Evolutionary conservation across 176 grass and related monocot genomes (phyloP).

Genomic region (Elaeis guineensis): DNA sequence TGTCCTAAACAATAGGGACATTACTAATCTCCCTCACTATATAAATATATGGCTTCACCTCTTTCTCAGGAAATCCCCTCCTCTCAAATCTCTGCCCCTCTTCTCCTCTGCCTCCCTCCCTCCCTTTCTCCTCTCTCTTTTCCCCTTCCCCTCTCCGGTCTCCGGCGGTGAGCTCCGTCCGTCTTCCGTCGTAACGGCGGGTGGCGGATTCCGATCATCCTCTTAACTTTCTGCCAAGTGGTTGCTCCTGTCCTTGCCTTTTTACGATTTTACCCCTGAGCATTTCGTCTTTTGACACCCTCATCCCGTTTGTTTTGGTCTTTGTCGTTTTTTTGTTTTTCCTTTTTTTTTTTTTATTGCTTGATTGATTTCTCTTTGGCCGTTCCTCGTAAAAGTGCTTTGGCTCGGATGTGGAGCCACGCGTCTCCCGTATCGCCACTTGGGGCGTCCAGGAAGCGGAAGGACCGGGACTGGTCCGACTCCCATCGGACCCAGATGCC

Average conservation of each 20-base stretch:
- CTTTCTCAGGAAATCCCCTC: neutral
- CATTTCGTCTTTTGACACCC: too few relatives aligned
- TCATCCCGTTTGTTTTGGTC: too few relatives aligned
- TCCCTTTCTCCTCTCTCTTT: neutral
- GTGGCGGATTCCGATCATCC: too few relatives aligned
- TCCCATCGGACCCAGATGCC: neutral
- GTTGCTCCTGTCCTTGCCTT: too few relatives aligned
- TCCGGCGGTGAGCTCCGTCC: too few relatives aligned
- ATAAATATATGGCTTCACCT: neutral
- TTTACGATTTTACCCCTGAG: too few relatives aligned
- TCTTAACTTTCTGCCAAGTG: too few relatives aligned
- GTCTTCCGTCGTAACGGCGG: too few relatives aligned
- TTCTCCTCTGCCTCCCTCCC: neutral
- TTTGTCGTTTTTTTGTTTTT: too few relatives aligned
- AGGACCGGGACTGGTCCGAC: constrained; percentile 1
- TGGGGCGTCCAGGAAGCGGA: constrained; percentile 1
- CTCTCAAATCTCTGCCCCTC: neutral
- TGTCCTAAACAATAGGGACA: too few relatives aligned
- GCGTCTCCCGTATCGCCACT: neutral
- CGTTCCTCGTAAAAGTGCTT: constrained; percentile 13
- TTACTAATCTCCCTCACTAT: too few relatives aligned
- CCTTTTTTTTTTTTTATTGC: too few relatives aligned
- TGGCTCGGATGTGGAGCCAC: neutral
- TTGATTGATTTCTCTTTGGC: neutral
- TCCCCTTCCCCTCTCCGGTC: neutral